These are phyloP conservation scores for Talaromyces sp. DNA, from an alignment of 2,329 filamentous ascomycete species.

Conservation along the genomic window DNA sequence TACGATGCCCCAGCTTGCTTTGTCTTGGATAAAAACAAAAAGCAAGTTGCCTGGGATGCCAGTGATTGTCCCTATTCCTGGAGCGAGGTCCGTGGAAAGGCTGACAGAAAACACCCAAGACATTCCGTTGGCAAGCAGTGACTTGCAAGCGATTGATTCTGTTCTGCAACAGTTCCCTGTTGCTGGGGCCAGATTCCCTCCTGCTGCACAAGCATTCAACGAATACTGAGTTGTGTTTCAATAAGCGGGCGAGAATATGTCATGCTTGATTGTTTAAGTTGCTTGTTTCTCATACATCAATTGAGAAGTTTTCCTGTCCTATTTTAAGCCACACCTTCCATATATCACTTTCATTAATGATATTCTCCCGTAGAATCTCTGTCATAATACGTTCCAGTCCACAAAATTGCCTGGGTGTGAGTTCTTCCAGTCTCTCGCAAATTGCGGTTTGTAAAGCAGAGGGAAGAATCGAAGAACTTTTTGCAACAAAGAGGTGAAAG, in stretches of 20 bases:
- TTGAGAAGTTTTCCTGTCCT: slow-evolving; percentile 8
- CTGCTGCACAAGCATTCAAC: not conserved
- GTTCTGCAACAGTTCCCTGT: slow-evolving; percentile 5
- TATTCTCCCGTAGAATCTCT: not conserved
- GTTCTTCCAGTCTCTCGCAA: too few species aligned
- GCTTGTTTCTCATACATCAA: not conserved
- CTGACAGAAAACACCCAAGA: slow-evolving; percentile 36
- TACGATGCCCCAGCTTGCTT: slow-evolving; percentile 43
- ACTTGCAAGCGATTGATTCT: slow-evolving; percentile 18
- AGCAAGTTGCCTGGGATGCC: slow-evolving; percentile 31
- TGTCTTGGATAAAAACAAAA: slow-evolving; percentile 40
- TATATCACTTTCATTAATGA: not conserved
- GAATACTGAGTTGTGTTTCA: slow-evolving; percentile 1
- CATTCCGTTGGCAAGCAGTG: slow-evolving; percentile 40
- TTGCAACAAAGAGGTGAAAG: slow-evolving; percentile 7
- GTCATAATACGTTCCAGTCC: slow-evolving; percentile 5
- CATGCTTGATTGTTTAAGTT: not conserved
- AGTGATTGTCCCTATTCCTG: slow-evolving; percentile 37
- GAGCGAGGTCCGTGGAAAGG: slow-evolving; percentile 30
- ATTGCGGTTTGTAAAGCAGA: not conserved
- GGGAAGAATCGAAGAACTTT: not conserved
- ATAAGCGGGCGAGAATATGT: not conserved
- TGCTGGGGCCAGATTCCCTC: slow-evolving; percentile 6
- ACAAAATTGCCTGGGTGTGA: not conserved
- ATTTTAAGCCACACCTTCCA: slow-evolving; percentile 9